Evolutionary conservation across 2,329 filamentous ascomycete species (phyloP).

Genomic region (Cordyceps javanica): DNA sequence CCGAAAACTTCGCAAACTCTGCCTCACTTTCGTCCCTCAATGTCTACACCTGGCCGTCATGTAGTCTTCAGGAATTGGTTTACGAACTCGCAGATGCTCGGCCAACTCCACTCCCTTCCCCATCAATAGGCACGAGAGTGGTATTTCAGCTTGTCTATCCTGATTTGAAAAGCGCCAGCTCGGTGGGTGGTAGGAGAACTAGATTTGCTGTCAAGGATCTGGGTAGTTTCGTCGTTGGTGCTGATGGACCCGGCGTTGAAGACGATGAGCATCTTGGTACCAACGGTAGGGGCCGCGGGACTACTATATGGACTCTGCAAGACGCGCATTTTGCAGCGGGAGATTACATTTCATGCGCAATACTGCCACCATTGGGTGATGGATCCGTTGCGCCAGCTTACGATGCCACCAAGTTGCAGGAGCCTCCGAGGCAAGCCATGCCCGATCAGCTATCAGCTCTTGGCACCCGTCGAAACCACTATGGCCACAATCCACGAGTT

Average conservation of each 20-base stretch:
- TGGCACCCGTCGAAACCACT: background rate
- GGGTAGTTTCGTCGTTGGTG: slow-evolving; percentile 74
- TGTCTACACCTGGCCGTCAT: slow-evolving; percentile 81
- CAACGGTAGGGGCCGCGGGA: slow-evolving; percentile 46
- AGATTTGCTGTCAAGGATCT: slow-evolving; percentile 75
- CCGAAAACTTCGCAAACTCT: background rate
- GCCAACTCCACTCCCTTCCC: slow-evolving; percentile 63
- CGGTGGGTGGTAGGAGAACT: slow-evolving; percentile 25
- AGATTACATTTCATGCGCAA: slow-evolving; percentile 79
- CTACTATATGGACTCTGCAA: slow-evolving; percentile 65
- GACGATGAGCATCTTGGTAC: slow-evolving; percentile 29
- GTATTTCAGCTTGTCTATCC: slow-evolving; percentile 82
- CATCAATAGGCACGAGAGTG: slow-evolving; percentile 75
- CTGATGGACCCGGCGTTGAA: slow-evolving; percentile 41
- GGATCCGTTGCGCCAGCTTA: slow-evolving; percentile 64
- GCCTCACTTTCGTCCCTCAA: background rate
- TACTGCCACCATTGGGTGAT: slow-evolving; percentile 68
- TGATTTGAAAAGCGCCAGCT: slow-evolving; percentile 48
- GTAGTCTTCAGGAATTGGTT: slow-evolving; percentile 74
- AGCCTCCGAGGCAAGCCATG: background rate
- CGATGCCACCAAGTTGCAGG: background rate
- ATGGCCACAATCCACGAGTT: background rate
- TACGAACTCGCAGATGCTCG: slow-evolving; percentile 63
- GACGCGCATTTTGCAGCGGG: slow-evolving; percentile 81
- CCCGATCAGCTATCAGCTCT: background rate